Evolutionary conservation across 2,329 filamentous ascomycete species (phyloP).

Genomic region (Metarhizium humberi): DNA sequence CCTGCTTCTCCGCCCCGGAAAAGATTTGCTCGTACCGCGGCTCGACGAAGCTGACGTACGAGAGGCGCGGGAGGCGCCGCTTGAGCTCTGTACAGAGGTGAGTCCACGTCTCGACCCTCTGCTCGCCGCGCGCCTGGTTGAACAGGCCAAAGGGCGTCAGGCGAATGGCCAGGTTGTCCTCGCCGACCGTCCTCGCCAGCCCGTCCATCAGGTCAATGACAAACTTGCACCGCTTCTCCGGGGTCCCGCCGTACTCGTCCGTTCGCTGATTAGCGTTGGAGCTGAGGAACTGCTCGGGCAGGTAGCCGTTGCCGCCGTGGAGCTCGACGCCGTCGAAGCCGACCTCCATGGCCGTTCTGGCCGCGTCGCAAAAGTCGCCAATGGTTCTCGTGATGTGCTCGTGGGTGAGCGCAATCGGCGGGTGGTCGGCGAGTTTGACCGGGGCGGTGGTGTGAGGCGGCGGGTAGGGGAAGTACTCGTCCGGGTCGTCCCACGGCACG

Average conservation of each 20-base stretch:
- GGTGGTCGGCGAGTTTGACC: constrained; percentile 25
- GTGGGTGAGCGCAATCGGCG: constrained; percentile 24
- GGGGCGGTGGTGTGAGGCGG: constrained; percentile 24
- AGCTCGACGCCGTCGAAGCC: constrained; percentile 39
- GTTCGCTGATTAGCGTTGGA: constrained; percentile 26
- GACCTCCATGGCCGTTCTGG: constrained; percentile 38
- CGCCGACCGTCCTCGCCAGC: constrained; percentile 32
- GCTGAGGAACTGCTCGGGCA: constrained; percentile 29
- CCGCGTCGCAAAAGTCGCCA: constrained; percentile 18
- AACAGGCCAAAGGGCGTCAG: constrained; percentile 40
- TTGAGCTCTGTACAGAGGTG: constrained; percentile 40
- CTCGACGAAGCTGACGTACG: constrained; percentile 47
- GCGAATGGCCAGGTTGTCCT: constrained; percentile 34
- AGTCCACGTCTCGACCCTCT: constrained; percentile 44
- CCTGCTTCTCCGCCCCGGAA: constrained; percentile 36
- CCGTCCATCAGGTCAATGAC: constrained; percentile 42
- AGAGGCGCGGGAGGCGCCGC: constrained; percentile 29
- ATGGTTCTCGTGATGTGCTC: constrained; percentile 30
- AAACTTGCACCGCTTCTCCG: constrained; percentile 35
- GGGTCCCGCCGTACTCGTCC: constrained; percentile 25
- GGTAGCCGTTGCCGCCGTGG: constrained; percentile 30
- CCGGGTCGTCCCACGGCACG: constrained; percentile 34
- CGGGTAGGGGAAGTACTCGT: constrained; percentile 28
- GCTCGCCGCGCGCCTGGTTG: constrained; percentile 39
- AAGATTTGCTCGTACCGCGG: constrained; percentile 45